Evolutionary conservation across 2,329 filamentous ascomycete genomes (phyloP), one percentile per base, ranked within the genome.

Genomic region (Monosporascus sp.): DNA sequence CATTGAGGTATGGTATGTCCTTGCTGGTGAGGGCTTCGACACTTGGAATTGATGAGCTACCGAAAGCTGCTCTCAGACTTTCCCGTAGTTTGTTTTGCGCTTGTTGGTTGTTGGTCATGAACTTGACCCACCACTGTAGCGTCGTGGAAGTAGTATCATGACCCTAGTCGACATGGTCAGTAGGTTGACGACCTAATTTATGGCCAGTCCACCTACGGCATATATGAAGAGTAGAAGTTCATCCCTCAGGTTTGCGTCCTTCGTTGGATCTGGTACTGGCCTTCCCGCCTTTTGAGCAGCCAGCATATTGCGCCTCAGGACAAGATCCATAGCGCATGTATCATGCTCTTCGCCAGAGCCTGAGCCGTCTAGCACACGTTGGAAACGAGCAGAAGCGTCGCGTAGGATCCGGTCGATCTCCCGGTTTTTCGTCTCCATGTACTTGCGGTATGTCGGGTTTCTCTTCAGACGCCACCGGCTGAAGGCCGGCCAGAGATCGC

Each of bases 1-100:
- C 75, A 50, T 76, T 72, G 9, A 78, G 70, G 49, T 77, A 77
- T n/a, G n/a, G n/a, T n/a, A n/a, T n/a, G n/a, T n/a, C n/a, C n/a
- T n/a, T n/a, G n/a, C n/a, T n/a, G n/a, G n/a, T n/a, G n/a, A n/a
- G n/a, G n/a, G n/a, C n/a, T n/a, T n/a, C n/a, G n/a, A n/a, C n/a
- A n/a, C n/a, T n/a, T n/a, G n/a, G n/a, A n/a, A n/a, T n/a, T n/a
- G n/a, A n/a, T n/a, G n/a, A n/a, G n/a, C n/a, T n/a, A n/a, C n/a
- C n/a, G n/a, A n/a, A n/a, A n/a, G n/a, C n/a, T n/a, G n/a, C n/a
- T n/a, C n/a, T n/a, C n/a, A n/a, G n/a, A n/a, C n/a, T n/a, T n/a
- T n/a, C 40, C 2, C 73, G 70, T 0, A 76, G 62, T 26, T 63
- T 68, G n/a, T 49, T 49, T 50, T 77, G 75, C 2, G 64, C 61